Percentiles rank a stretch among this genome's conserved stretches.
Conservation (phyloP, 495 filamentous ascomycete genomes). For the Podospora pseudopauciseta region DNA sequence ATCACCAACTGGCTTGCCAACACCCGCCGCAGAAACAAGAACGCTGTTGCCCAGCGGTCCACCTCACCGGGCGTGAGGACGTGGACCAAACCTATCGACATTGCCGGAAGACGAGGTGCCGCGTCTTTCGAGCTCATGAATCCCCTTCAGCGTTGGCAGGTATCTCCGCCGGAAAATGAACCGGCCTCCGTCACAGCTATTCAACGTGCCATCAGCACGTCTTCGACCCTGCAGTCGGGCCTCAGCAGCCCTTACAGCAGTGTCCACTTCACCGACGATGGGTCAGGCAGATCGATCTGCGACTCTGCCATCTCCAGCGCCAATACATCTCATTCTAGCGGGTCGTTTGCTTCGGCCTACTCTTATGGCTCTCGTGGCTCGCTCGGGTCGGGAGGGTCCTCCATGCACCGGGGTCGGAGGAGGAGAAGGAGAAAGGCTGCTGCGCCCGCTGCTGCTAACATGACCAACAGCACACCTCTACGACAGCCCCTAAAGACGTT, state of each 20-base stretch:
- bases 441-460: constrained; percentile 10
- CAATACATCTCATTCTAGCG: constrained; percentile 66
- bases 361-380: constrained; percentile 66
- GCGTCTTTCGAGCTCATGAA: constrained; percentile 63
- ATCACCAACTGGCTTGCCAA: constrained; percentile 88
- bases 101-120: constrained; percentile 51
- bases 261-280: constrained; percentile 57
- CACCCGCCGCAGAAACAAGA: constrained; percentile 72
- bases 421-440: constrained; percentile 60
- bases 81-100: constrained; percentile 61
- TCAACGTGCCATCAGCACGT: constrained; percentile 66
- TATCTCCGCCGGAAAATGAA: constrained; percentile 85
- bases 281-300: constrained; percentile 65
- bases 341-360: constrained; percentile 69
- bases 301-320: constrained; percentile 69
- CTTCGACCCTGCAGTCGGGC: constrained; percentile 50
- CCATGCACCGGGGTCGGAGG: constrained; percentile 57
- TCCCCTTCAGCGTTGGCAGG: constrained; percentile 80
- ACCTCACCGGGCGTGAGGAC: constrained; percentile 54
- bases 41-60: constrained; percentile 51
- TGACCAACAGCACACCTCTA: constrained; percentile 15
- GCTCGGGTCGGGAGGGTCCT: constrained; percentile 61
- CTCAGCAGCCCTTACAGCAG: constrained; percentile 52
- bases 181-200: constrained; percentile 76
- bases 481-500: constrained; percentile 53